Percentiles rank a stretch among this genome's conserved stretches.
Conservation (phyloP, 768 basidiomycete species). For the Kwoniella europaea region DNA sequence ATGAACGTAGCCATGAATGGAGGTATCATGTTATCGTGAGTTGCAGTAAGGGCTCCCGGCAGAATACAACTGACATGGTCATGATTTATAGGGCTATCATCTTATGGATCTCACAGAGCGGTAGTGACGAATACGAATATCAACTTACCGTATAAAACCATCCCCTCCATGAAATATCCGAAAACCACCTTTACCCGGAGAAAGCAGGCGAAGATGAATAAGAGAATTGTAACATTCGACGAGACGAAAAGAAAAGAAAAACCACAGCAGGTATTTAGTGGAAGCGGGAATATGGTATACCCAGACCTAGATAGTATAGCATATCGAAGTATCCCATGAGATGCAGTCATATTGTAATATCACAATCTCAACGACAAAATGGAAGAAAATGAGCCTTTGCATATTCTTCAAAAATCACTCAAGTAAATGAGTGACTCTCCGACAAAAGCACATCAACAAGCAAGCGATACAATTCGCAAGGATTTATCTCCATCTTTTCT, state of each 20-base stretch:
- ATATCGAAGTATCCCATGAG: not conserved
- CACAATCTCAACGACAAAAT: no score
- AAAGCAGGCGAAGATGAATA: not conserved
- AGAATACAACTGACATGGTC: not conserved
- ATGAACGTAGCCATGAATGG: slow-evolving; percentile 95
- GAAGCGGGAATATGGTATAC: no score
- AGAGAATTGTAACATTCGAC: not conserved
- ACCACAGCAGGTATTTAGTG: not conserved
- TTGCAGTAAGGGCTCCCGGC: no score
- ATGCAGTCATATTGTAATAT: not conserved
- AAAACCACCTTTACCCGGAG: not conserved
- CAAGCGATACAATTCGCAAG: no score
- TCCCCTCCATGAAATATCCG: not conserved
- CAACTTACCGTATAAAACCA: slow-evolving; percentile 70
- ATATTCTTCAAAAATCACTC: no score
- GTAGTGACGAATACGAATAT: slow-evolving; percentile 88
- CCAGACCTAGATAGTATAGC: no score
- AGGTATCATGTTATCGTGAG: slow-evolving; percentile 61
- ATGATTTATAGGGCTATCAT: slow-evolving; percentile 71
- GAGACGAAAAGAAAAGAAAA: not conserved
- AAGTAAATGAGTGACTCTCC: no score
- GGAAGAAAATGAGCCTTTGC: no score
- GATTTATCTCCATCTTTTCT: no score
- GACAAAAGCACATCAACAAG: not conserved
- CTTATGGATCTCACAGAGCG: slow-evolving; percentile 88